Evolutionary conservation across 345 rosid species (phyloP).

Genomic region (Eucalyptus virginea): DNA sequence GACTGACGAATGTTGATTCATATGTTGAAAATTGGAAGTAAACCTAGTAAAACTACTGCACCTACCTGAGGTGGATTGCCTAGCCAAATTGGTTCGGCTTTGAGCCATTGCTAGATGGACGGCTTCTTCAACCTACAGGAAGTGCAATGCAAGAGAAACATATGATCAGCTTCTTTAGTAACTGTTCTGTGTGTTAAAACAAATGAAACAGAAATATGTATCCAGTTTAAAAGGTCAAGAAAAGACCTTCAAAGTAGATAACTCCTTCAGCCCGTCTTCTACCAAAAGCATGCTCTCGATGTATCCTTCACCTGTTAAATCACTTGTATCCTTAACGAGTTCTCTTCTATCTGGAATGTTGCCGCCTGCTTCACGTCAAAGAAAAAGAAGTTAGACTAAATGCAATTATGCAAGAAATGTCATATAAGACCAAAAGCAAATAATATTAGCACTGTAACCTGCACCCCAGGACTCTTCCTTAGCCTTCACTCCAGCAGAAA

Average conservation of each 20-base stretch:
- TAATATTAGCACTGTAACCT: background rate
- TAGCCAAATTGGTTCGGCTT: background rate
- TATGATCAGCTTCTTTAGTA: background rate
- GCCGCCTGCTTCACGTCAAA: background rate
- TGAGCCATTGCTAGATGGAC: background rate
- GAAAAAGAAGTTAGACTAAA: background rate
- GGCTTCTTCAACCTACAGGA: background rate
- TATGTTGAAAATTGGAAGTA: background rate
- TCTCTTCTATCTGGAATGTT: background rate
- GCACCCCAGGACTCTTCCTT: slow-evolving; percentile 14
- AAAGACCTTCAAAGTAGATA: background rate
- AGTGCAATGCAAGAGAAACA: background rate
- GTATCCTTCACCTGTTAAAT: background rate
- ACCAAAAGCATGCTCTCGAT: background rate
- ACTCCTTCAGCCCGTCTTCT: background rate
- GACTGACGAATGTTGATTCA: background rate
- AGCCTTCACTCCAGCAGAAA: slow-evolving; percentile 72
- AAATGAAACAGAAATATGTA: background rate
- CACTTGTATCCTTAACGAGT: background rate
- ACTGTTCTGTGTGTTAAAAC: background rate
- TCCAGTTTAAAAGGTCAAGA: background rate
- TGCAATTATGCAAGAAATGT: background rate
- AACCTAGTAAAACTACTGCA: background rate
- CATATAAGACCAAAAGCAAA: background rate
- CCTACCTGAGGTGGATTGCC: background rate